phyloP scores from a whole-genome alignment of 169 alveolate genomes.

The Plasmodium coatneyi region DNA sequence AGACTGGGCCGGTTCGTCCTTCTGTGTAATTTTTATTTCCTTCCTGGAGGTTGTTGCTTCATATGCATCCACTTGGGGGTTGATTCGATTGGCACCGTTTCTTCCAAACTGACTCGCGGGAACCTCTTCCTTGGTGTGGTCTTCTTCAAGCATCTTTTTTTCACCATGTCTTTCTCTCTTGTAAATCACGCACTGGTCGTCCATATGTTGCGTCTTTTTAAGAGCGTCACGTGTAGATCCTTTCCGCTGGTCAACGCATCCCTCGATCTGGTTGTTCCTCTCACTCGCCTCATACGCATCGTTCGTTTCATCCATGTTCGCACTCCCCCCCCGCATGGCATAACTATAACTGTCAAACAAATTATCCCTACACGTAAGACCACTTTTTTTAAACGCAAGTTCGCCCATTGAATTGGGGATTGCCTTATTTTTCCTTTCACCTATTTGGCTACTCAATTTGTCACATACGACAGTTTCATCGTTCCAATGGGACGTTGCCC shows the following conservation, averaged over 20 bases:
- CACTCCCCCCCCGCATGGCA: background rate
- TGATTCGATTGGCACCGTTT: background rate
- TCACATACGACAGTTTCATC: background rate
- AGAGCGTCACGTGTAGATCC: background rate
- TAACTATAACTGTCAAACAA: background rate
- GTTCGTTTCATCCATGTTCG: background rate
- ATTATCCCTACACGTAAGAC: background rate
- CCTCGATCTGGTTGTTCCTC: background rate
- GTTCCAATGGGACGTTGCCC: background rate
- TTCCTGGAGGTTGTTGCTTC: background rate
- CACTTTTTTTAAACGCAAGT: background rate
- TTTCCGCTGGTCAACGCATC: background rate
- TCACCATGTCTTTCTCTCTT: slow-evolving; percentile 22
- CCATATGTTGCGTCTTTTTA: background rate
- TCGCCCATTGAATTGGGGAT: background rate
- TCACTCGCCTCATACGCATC: background rate
- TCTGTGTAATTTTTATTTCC: slow-evolving; percentile 13
- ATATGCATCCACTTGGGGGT: background rate
- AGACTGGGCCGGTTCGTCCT: background rate
- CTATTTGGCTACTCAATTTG: background rate
- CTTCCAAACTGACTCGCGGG: background rate
- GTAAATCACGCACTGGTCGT: slow-evolving; percentile 9
- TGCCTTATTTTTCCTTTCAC: background rate
- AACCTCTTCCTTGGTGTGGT: background rate
- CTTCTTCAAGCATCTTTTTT: background rate